Percentiles rank a stretch among this genome's conserved stretches.
These are phyloP conservation scores for Penicillium robsamsonii DNA, from an alignment of 495 filamentous ascomycete genomes.

Conservation along the genomic window DNA sequence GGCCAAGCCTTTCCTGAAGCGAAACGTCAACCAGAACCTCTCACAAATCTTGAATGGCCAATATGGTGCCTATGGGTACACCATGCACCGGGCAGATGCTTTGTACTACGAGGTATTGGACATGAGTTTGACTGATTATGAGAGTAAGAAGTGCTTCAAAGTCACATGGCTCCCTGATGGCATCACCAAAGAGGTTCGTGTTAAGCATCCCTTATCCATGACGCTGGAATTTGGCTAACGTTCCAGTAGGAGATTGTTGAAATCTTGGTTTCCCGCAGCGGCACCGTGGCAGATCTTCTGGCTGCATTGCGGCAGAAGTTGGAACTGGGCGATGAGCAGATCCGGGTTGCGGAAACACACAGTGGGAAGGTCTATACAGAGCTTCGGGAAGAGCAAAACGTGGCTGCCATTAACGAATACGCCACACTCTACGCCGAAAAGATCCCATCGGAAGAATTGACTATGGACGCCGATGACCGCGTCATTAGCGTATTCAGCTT, in stretches of 20 bases:
- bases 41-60: constrained; percentile 67
- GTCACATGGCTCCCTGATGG: constrained; percentile 85
- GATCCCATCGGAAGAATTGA: constrained; percentile 74
- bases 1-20: constrained; percentile 72
- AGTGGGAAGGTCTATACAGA: constrained; percentile 77
- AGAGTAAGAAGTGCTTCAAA: constrained; percentile 82
- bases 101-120: constrained; percentile 92
- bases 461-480: constrained; percentile 54
- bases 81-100: constrained; percentile 68
- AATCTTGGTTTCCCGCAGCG: constrained; percentile 79
- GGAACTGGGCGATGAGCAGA: constrained; percentile 68
- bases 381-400: constrained; percentile 58
- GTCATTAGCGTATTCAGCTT: constrained; percentile 85
- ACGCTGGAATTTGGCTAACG: constrained; percentile 19
- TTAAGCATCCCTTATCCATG: background rate
- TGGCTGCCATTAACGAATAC: constrained; percentile 81
- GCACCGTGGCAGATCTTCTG: constrained; percentile 72
- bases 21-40: constrained; percentile 61
- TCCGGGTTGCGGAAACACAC: constrained; percentile 74
- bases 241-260: constrained; percentile 65
- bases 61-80: constrained; percentile 59
- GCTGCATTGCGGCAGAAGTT: constrained; percentile 73
- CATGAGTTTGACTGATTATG: constrained; percentile 86
- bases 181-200: constrained; percentile 77
- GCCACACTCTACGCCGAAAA: constrained; percentile 75